These are phyloP conservation scores for Anaeramoeba flamelloides DNA, from an alignment of 78 protist species.

Conservation along the genomic window DNA sequence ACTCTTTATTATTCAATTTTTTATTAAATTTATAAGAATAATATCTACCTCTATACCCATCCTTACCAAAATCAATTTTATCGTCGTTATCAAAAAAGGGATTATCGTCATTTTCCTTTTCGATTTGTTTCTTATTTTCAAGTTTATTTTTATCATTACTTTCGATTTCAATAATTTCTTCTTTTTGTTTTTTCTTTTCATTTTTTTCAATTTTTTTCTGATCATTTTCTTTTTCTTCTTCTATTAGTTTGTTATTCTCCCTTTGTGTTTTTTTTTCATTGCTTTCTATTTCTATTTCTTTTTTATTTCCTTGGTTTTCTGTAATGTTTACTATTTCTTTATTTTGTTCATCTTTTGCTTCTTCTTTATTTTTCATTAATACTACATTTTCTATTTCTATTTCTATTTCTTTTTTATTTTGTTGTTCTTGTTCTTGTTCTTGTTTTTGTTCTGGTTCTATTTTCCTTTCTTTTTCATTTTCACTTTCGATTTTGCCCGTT, in stretches of 20 bases:
- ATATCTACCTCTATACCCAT: too few relatives aligned
- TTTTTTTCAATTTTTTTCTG: too few relatives aligned
- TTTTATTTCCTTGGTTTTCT: neutral
- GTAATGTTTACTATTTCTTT: neutral
- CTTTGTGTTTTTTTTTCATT: conserved; percentile 7
- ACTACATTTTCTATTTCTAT: neutral
- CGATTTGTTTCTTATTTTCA: too few relatives aligned
- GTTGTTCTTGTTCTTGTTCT: neutral
- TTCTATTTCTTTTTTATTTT: neutral
- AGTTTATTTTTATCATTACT: too few relatives aligned
- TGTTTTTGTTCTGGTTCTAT: neutral
- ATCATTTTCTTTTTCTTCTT: conserved; percentile 1
- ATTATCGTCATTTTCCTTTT: neutral
- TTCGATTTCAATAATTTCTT: neutral
- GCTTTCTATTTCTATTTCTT: neutral
- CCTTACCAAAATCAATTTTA: neutral
- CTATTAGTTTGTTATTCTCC: conserved; percentile 5
- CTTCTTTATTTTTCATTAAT: neutral
- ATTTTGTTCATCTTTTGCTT: neutral
- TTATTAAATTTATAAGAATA: too few relatives aligned
- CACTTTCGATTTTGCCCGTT: too few relatives aligned
- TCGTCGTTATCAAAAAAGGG: neutral
- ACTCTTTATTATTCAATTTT: too few relatives aligned
- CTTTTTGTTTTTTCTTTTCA: neutral
- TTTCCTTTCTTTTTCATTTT: neutral